Evolutionary conservation across 176 grass and related monocot species (phyloP), one percentile per base, ranked within the genome.

Genomic region (Triticum aestivum): DNA sequence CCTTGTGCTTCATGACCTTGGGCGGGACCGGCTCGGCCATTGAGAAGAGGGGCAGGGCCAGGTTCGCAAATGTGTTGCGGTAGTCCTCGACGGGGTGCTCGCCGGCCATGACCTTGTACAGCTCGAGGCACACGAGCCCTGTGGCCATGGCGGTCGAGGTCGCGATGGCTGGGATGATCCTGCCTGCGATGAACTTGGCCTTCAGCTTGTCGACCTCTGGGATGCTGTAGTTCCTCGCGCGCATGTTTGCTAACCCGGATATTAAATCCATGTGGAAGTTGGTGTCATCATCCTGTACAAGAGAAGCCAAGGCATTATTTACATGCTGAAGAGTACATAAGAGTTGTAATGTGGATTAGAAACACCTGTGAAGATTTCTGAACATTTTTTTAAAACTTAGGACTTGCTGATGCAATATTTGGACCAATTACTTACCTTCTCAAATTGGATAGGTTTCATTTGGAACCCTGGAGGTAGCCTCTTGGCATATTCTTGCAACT

Each of bases 241-340:
- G 95, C 92, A 97, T 92, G 54, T 97, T 97, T 65, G 92, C 92
- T 68, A 94, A 51, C 23, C 92, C 90, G 78, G 90, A 79, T 81
- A 97, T 97, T 20, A 97, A 65, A 78, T 97, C 90, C 86, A 92
- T 92, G 86, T 94, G 92, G 23, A 89, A 97, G 84, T 94, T 97
- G 37, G 84, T 94, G 79, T 92, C 92, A n/a, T 94, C 90, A 75
- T 97, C 95, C 92, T 94, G 78, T 67, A 77, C 58, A 73, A 47
- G 11, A 5, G 42, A 66, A 68, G 61, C 13, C 1, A 68, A 27
- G 5, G 69, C n/a, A 66, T 54, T 21, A 3, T 58, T 58, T 37
- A 24, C 65, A 62, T 29, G 20, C 70, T 79, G 58, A 86, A 30
- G 61, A 81, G 1, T 66, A 69, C 15, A 69, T 0, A 37, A 37